Base-by-base conservation (phyloP, 2,329 filamentous ascomycete genomes). In the Penicillium sp. region DNA sequence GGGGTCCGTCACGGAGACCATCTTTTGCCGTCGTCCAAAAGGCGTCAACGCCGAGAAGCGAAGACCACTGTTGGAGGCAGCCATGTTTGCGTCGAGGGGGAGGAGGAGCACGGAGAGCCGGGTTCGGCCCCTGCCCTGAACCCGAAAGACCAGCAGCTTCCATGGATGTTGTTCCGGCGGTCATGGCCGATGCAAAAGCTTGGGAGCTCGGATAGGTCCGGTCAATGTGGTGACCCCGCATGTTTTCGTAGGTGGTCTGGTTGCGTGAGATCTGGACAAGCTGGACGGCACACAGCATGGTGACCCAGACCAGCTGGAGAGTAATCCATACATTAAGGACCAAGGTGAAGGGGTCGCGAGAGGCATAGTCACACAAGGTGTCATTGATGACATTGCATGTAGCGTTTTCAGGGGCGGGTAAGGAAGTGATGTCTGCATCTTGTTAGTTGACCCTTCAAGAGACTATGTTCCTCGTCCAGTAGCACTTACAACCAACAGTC, bases 241-340 rank as follows among this genome's bases (percentile, higher is more conserved):
- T 97, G 69, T 91, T 95, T 72, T 99, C 93, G 71, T 88, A 97
- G 0, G 93, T 99, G 1, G 93, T 99, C 77, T 95, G 86, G 49
- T 91, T 95, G 53, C 90, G 84, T 0, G 90, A 87, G 43, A 99
- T 86, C 67, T 99, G 93, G 42, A 96, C 79, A 43, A 96, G 83
- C 67, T 99, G 95, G 4, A 97, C 95, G 56, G 90, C 87, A 52
- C 96, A 79, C 29, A 99, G 83, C 91, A 99, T 97, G n/a, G 87
- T 85, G 2, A 97, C 89, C 93, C 93, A 99, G 16, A 89, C 86
- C 28, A 96, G 80, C 70, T 99, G 95, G 36, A 96, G 75, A 2
- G 81, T 79, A 6, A 81, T 80, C 93, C 93, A 99, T 25, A 88
- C 73, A 11, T 81, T 81, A 16, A 95, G 77, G 10, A 95, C 76